Evolutionary conservation across 805 yeast species (phyloP).

Genomic region (Ogataea philodendri): DNA sequence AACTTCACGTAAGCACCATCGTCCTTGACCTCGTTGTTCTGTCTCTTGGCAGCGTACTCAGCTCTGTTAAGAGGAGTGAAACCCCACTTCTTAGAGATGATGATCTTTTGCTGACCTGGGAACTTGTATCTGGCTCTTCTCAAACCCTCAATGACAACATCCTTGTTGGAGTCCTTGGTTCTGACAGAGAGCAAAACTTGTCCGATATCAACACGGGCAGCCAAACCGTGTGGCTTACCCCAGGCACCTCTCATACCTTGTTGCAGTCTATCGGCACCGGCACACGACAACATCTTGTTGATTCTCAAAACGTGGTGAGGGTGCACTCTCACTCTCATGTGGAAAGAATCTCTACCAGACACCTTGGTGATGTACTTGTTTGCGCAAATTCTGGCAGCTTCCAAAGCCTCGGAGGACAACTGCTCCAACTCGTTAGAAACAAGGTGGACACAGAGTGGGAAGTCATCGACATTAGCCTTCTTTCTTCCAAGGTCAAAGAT

Average conservation of each 20-base stretch:
- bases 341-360: slow-evolving; percentile 99
- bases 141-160: slow-evolving; percentile 95
- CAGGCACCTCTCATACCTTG: slow-evolving; percentile 99
- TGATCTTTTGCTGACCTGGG: slow-evolving; percentile 99
- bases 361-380: slow-evolving; percentile 98
- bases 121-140: slow-evolving; percentile 99
- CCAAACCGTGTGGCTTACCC: slow-evolving; percentile 99
- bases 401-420: slow-evolving; percentile 98
- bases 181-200: slow-evolving; percentile 97
- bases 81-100: slow-evolving; percentile 99
- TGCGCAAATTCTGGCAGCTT: slow-evolving; percentile 99
- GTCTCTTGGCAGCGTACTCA: slow-evolving; percentile 90
- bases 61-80: slow-evolving; percentile 99
- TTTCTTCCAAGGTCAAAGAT: slow-evolving; percentile 99
- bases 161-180: slow-evolving; percentile 98
- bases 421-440: slow-evolving; percentile 99
- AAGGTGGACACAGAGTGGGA: slow-evolving; percentile 98
- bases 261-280: slow-evolving; percentile 99
- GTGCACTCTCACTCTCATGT: slow-evolving; percentile 99
- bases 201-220: slow-evolving; percentile 98
- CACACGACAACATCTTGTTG: slow-evolving; percentile 99
- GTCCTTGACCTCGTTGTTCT: slow-evolving; percentile 97
- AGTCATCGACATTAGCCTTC: slow-evolving; percentile 99
- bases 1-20: slow-evolving; percentile 99
- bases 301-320: slow-evolving; percentile 99